A percentile compares a stretch with the other conserved stretches of the same genome.
phyloP scores from a whole-genome alignment of 2,329 filamentous ascomycete genomes.

The Stachybotrys chlorohalonatus region DNA sequence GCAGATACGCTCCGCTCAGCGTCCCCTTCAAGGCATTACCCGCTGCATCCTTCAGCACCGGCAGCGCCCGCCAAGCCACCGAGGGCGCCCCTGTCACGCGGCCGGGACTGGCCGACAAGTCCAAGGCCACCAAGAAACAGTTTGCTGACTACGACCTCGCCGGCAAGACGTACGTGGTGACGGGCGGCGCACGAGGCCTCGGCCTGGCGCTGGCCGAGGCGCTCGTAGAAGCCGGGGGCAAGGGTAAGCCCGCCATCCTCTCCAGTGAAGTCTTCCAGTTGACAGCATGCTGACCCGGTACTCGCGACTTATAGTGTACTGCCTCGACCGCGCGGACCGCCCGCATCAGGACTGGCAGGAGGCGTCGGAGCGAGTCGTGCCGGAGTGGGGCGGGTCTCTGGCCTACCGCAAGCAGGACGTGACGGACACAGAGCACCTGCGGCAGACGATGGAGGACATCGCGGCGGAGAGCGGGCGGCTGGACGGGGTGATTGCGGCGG shows the following conservation, averaged over 20 bases:
- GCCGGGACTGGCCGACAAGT: not conserved
- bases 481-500: slow-evolving; percentile 62
- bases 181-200: slow-evolving; percentile 62
- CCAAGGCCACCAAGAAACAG: not conserved
- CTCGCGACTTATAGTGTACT: slow-evolving; percentile 36
- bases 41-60: not conserved
- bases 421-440: slow-evolving; percentile 48
- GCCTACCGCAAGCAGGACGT: slow-evolving; percentile 62
- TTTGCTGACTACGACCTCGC: slow-evolving; percentile 61
- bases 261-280: not conserved
- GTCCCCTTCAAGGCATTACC: not conserved
- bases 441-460: slow-evolving; percentile 49
- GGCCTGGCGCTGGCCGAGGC: slow-evolving; percentile 68
- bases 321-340: slow-evolving; percentile 41
- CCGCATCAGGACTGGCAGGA: slow-evolving; percentile 49
- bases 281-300: not conserved
- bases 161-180: slow-evolving; percentile 61
- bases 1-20: not conserved
- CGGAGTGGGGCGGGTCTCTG: slow-evolving; percentile 53
- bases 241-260: slow-evolving; percentile 25
- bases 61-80: not conserved
- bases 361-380: slow-evolving; percentile 52
- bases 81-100: not conserved
- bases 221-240: slow-evolving; percentile 66
- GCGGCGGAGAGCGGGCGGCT: slow-evolving; percentile 51